These are phyloP conservation scores for Kodamaea nitidulidarum DNA, from an alignment of 805 yeast genomes.

Conservation along the genomic window DNA sequence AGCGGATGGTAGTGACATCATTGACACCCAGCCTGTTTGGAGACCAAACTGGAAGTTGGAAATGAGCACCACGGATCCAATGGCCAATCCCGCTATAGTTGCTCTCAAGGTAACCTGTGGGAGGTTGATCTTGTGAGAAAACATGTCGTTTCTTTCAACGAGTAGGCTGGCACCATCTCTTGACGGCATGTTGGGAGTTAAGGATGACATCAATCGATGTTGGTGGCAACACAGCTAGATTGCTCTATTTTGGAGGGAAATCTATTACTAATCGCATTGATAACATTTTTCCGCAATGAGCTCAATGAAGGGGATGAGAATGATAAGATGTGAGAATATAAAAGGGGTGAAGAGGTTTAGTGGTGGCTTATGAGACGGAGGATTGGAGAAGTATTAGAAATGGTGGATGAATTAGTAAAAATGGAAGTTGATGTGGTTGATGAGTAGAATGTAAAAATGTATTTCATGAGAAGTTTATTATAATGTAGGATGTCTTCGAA, in stretches of 20 bases:
- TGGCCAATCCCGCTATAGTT: constrained; percentile 66
- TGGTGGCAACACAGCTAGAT: neutral
- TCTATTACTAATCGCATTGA: neutral
- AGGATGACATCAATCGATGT: neutral
- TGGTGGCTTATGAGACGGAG: neutral
- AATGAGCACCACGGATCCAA: constrained; percentile 83
- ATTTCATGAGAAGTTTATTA: no score
- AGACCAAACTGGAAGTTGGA: constrained; percentile 95
- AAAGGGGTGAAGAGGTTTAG: neutral
- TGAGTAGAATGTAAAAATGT: no score
- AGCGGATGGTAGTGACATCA: constrained; percentile 97
- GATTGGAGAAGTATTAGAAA: no score
- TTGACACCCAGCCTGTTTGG: constrained; percentile 98
- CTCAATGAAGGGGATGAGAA: no score
- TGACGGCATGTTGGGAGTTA: neutral
- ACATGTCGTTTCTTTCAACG: neutral
- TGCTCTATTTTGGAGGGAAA: neutral
- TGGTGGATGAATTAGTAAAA: no score
- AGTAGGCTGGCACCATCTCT: neutral
- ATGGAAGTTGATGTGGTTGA: no score
- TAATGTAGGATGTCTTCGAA: no score
- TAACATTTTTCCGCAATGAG: neutral
- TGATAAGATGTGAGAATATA: no score
- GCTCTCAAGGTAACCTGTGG: constrained; percentile 74
- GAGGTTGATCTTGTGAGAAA: constrained; percentile 44